Evolutionary conservation across 495 filamentous ascomycete species (phyloP), one percentile per base, ranked within the genome.

Genomic region (Trichodelitschia bisporula): DNA sequence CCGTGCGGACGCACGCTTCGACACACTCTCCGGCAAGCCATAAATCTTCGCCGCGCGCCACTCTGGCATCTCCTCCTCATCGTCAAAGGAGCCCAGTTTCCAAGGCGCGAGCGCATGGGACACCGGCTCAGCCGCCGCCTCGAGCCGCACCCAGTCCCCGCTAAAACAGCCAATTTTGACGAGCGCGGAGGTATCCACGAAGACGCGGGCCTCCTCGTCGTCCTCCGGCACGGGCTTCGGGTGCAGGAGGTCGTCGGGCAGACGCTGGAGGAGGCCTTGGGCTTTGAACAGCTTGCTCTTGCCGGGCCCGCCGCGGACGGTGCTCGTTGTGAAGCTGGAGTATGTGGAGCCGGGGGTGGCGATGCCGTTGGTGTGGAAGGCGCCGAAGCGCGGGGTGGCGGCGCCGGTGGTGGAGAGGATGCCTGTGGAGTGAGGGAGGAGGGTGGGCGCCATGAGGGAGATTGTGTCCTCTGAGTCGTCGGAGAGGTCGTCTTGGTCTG

Each of bases 131-230:
- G 68, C 55, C 10, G 72, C 59, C 1, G 64, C 54, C 51, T 86
- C 77, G 13, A 97, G 55, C 2, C 71, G 65, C n/a, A 93, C 78
- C 86, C 86, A 97, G 43, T 97, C 86, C 10, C 86, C 86, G 1
- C 84, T 92, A 48, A 97, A 97, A 45, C 82, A 93, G 17, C 80
- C 78, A 24, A 95, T 64, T 35, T 77, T 74, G n/a, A 75, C 67
- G 8, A 97, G 53, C 12, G 77, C 71, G 35, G 63, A 73, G 18
- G 83, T 69, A 38, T 86, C 78, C 4, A 95, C 78, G 48, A 82
- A 95, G 12, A 93, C 57, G 24, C 84, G 65, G 2, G 74, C 69
- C 43, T 95, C 89, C 30, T 79, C 69, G 39, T 79, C 74, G 39
- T 95, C 86, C 30, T 92, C 82, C 14, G 66, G 64, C 2, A 59